Evolutionary conservation across 345 rosid species (phyloP).

Genomic region (Gossypium herbaceum): DNA sequence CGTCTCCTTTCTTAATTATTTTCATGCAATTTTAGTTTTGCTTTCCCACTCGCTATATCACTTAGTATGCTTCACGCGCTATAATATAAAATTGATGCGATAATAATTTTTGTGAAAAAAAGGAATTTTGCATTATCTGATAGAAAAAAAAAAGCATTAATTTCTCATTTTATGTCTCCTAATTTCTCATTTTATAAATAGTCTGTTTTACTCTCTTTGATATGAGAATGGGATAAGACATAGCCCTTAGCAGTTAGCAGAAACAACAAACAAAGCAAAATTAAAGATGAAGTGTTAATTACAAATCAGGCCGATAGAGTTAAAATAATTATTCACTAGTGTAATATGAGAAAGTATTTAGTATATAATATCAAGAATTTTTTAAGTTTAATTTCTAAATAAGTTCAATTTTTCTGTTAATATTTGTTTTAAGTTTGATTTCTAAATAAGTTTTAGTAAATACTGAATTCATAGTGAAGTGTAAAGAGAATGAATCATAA

Average conservation of each 20-base stretch:
- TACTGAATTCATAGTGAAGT: too few relatives aligned
- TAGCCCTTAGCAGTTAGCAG: neutral
- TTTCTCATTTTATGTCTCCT: neutral
- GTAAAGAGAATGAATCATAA: too few relatives aligned
- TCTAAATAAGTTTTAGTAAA: too few relatives aligned
- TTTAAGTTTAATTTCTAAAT: too few relatives aligned
- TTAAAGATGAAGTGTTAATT: neutral
- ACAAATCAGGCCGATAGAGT: neutral
- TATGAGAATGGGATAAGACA: conserved; percentile 5
- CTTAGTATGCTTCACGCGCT: neutral
- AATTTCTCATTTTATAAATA: neutral
- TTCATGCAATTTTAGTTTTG: neutral
- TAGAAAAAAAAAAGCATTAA: neutral
- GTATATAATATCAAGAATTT: neutral
- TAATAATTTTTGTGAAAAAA: too few relatives aligned
- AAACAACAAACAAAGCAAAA: neutral
- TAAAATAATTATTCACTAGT: neutral
- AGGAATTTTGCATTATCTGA: neutral
- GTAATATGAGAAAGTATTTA: neutral
- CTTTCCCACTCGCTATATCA: neutral
- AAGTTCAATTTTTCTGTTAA: too few relatives aligned
- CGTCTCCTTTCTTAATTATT: conserved; percentile 7
- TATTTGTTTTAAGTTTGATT: too few relatives aligned
- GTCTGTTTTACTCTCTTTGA: neutral
- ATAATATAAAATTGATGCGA: neutral